A percentile compares a stretch with the other conserved stretches of the same genome.
phyloP scores from a whole-genome alignment of 192 early-diverging fungal genomes.

The Coemansia sp. region DNA sequence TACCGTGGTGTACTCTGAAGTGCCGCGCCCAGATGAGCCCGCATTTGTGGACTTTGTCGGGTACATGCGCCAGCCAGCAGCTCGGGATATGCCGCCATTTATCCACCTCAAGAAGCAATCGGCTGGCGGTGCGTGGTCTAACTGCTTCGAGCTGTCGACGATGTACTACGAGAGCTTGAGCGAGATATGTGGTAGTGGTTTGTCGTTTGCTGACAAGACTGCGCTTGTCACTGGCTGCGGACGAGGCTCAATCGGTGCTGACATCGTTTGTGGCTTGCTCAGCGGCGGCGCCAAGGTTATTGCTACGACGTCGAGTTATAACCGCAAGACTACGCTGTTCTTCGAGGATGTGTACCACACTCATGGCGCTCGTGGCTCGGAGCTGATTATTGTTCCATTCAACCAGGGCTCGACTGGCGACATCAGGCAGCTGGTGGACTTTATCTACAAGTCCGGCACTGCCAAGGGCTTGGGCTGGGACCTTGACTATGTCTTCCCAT shows the following conservation, averaged over 20 bases:
- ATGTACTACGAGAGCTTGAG: conserved; percentile 73
- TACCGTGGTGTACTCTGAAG: conserved; percentile 75
- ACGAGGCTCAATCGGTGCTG: conserved; percentile 83
- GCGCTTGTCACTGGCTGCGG: conserved; percentile 90
- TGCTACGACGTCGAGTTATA: conserved; percentile 86
- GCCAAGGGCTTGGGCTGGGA: conserved; percentile 80
- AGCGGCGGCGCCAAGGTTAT: conserved; percentile 87
- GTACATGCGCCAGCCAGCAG: conserved; percentile 62
- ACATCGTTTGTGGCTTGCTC: conserved; percentile 80
- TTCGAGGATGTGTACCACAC: conserved; percentile 86
- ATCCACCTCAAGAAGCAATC: conserved; percentile 5
- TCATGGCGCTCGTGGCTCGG: conserved; percentile 83
- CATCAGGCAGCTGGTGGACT: conserved; percentile 73
- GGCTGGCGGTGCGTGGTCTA: conserved; percentile 55
- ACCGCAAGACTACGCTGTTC: conserved; percentile 71
- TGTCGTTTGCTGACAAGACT: conserved; percentile 78
- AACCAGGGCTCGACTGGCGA: conserved; percentile 88
- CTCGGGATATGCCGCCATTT: conserved; percentile 44
- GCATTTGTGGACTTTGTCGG: conserved; percentile 85
- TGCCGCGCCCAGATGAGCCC: conserved; percentile 67
- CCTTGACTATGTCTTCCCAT: conserved; percentile 91
- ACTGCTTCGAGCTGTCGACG: conserved; percentile 64
- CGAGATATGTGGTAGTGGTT: conserved; percentile 70
- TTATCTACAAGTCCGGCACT: conserved; percentile 70
- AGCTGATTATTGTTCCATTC: conserved; percentile 88